Conservation (phyloP, 2,329 filamentous ascomycete genomes). For the Talaromyces sp. region DNA sequence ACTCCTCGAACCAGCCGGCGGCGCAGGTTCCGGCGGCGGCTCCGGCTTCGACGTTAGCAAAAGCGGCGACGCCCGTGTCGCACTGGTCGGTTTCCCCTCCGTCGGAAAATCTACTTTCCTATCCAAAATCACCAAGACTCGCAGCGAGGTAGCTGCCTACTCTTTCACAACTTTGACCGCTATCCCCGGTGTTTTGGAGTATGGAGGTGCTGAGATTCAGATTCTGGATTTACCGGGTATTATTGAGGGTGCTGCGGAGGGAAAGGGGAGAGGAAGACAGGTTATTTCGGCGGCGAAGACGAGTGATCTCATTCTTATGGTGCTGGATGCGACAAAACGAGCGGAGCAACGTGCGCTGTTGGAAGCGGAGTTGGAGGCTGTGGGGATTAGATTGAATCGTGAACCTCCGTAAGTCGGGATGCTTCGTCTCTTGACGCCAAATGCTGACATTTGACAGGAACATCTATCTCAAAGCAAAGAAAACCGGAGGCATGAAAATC, state of each 20-base stretch:
- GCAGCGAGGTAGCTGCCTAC: slow-evolving; percentile 92
- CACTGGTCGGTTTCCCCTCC: slow-evolving; percentile 96
- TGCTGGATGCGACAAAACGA: slow-evolving; percentile 93
- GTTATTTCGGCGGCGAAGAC: slow-evolving; percentile 98
- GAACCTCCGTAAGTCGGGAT: slow-evolving; percentile 72
- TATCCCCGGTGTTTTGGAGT: slow-evolving; percentile 95
- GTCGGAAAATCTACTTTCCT: slow-evolving; percentile 98
- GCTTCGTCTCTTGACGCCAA: background rate
- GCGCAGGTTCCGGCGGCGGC: slow-evolving; percentile 73
- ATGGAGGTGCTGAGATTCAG: slow-evolving; percentile 96
- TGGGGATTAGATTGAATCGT: slow-evolving; percentile 89
- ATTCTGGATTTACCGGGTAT: slow-evolving; percentile 97
- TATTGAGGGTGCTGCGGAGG: slow-evolving; percentile 93
- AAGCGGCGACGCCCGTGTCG: slow-evolving; percentile 92
- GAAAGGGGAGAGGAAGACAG: slow-evolving; percentile 91
- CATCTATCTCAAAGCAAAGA: slow-evolving; percentile 95
- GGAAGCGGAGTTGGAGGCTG: slow-evolving; percentile 89
- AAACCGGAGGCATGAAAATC: slow-evolving; percentile 97
- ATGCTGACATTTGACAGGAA: slow-evolving; percentile 58
- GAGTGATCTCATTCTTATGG: slow-evolving; percentile 94
- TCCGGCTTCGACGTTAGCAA: slow-evolving; percentile 90
- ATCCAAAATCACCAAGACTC: slow-evolving; percentile 98
- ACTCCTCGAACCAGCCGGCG: slow-evolving; percentile 82
- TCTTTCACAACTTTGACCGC: slow-evolving; percentile 97
- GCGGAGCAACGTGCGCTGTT: slow-evolving; percentile 87